phyloP scores from a whole-genome alignment of 2,329 filamentous ascomycete genomes.

The Colletotrichum orchidophilum region DNA sequence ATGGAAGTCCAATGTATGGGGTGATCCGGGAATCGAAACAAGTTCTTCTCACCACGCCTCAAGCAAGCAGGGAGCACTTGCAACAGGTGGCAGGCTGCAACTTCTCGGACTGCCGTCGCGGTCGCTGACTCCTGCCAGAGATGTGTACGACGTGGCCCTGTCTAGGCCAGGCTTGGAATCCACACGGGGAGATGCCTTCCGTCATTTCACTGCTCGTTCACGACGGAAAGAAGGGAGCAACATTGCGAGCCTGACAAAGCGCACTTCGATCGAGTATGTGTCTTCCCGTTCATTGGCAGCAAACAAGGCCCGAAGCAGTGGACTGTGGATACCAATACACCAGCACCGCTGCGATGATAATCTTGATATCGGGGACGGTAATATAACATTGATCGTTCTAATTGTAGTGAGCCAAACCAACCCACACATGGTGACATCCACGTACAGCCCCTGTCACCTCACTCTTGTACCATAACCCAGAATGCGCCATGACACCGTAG shows the following conservation, averaged over 20 bases:
- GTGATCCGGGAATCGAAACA: not conserved
- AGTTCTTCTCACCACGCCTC: not conserved
- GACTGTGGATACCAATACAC: not conserved
- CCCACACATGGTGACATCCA: not conserved
- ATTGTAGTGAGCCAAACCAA: not conserved
- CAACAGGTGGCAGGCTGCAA: not conserved
- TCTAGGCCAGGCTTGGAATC: not conserved
- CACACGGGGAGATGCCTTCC: not conserved
- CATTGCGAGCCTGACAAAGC: not conserved
- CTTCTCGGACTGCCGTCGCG: not conserved
- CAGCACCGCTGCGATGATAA: not conserved
- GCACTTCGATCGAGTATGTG: too few relatives aligned
- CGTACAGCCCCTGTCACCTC: not conserved
- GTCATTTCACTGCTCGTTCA: not conserved
- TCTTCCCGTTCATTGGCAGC: not conserved
- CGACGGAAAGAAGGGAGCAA: not conserved
- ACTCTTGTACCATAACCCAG: not conserved
- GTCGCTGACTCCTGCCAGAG: not conserved
- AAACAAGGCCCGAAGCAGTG: not conserved
- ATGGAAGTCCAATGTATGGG: not conserved
- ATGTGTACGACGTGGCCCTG: not conserved
- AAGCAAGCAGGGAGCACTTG: not conserved
- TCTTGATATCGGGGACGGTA: not conserved
- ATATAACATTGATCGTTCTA: not conserved
- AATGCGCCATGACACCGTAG: conserved; percentile 18